phyloP scores from a whole-genome alignment of 352 stramenopile species.

The Saprolegnia diclina region DNA sequence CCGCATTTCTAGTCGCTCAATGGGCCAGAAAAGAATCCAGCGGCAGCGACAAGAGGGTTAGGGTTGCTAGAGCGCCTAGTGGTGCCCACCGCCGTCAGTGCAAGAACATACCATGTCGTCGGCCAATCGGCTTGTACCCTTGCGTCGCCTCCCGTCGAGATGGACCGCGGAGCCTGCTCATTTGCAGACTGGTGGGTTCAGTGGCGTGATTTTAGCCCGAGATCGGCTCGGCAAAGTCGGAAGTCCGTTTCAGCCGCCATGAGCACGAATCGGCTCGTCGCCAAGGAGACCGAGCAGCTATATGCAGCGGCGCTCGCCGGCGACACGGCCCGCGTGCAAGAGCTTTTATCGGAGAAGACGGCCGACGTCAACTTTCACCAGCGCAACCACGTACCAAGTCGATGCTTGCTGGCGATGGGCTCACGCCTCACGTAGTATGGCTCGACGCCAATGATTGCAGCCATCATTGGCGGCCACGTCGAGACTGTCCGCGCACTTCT shows the following conservation, averaged over 20 bases:
- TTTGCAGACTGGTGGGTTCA: background rate
- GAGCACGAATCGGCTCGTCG: slow-evolving; percentile 61
- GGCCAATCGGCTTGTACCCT: too few species aligned
- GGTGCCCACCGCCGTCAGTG: too few species aligned
- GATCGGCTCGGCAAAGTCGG: too few species aligned
- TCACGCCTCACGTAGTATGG: slow-evolving; percentile 44
- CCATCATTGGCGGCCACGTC: slow-evolving; percentile 54
- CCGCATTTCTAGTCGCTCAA: too few species aligned
- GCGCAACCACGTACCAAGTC: slow-evolving; percentile 16
- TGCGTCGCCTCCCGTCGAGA: too few species aligned
- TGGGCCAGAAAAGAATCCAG: too few species aligned
- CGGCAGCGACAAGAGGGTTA: too few species aligned
- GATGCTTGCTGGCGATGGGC: too few species aligned
- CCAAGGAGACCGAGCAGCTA: slow-evolving; percentile 47
- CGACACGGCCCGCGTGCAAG: slow-evolving; percentile 39
- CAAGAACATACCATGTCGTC: too few species aligned
- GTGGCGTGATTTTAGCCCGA: background rate
- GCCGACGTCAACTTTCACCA: slow-evolving; percentile 69
- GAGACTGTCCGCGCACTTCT: slow-evolving; percentile 53
- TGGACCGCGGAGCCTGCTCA: too few species aligned
- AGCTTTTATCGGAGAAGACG: slow-evolving; percentile 39
- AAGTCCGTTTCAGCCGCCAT: slow-evolving; percentile 32
- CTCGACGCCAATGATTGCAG: slow-evolving; percentile 58
- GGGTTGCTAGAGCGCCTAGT: too few species aligned
- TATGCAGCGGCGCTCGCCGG: slow-evolving; percentile 55